These are phyloP conservation scores for Hylodesmum podocarpum DNA, from an alignment of 306 rosid species.

Conservation along the genomic window DNA sequence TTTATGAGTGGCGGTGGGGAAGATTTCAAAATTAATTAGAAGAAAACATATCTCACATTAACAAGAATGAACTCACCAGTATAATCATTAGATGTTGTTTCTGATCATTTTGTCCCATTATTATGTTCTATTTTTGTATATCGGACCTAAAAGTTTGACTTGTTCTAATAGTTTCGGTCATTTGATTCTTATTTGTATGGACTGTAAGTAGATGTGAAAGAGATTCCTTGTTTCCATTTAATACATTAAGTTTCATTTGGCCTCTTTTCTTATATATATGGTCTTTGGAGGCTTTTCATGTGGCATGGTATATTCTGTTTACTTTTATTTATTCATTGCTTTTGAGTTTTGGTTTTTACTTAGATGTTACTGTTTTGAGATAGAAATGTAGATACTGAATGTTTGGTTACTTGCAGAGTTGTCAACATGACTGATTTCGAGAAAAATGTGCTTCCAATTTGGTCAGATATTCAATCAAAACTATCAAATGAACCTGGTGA, in stretches of 20 bases:
- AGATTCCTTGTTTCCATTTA: neutral
- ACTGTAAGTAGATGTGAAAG: neutral
- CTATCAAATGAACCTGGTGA: slow-evolving; percentile 33
- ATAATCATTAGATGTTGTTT: neutral
- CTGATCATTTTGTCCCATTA: neutral
- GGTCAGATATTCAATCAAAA: slow-evolving; percentile 38
- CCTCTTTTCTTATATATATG: neutral
- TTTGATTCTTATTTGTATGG: neutral
- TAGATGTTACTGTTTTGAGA: neutral
- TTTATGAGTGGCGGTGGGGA: neutral
- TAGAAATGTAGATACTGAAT: neutral
- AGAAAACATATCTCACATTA: neutral
- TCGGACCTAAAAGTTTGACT: neutral
- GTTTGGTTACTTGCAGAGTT: slow-evolving; percentile 34
- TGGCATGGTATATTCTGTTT: too few relatives aligned
- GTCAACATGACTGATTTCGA: slow-evolving; percentile 53
- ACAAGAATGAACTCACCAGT: neutral
- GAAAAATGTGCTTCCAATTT: slow-evolving; percentile 60
- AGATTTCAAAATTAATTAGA: neutral
- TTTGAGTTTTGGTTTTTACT: neutral
- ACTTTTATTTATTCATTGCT: slow-evolving; percentile 4
- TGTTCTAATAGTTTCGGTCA: neutral
- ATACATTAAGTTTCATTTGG: neutral
- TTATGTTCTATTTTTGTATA: slow-evolving; percentile 1
- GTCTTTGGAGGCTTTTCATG: slow-evolving; percentile 3